Conservation (phyloP, 2,329 filamentous ascomycete genomes). For the Ceratocystiopsis minuta region DNA sequence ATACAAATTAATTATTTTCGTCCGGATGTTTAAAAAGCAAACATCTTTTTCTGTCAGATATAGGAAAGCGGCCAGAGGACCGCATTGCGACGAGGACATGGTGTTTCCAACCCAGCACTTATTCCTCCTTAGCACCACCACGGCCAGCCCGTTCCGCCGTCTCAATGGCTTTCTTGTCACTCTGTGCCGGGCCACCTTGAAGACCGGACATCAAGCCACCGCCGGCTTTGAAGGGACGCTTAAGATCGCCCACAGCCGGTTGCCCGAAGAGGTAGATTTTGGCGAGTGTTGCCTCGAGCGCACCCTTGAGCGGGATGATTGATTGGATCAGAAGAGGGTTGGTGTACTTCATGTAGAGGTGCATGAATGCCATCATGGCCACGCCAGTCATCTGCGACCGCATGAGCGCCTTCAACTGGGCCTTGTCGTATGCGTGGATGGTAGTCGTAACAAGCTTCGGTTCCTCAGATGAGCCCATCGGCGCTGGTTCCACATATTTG, state of each 20-base stretch:
- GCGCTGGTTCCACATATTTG: constrained; percentile 93
- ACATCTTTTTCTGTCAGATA: too few relatives aligned
- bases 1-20: too few relatives aligned
- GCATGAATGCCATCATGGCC: constrained; percentile 97
- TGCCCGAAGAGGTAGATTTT: constrained; percentile 89
- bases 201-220: constrained; percentile 70
- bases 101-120: constrained; percentile 12
- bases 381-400: constrained; percentile 90
- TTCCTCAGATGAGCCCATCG: constrained; percentile 86
- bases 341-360: constrained; percentile 98
- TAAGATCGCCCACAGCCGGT: constrained; percentile 74
- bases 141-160: constrained; percentile 57
- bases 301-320: constrained; percentile 93
- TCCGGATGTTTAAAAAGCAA: too few relatives aligned
- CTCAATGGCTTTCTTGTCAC: constrained; percentile 80
- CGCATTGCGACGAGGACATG: too few relatives aligned
- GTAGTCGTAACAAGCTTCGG: constrained; percentile 94
- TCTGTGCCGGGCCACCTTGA: constrained; percentile 59
- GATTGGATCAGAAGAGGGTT: constrained; percentile 97
- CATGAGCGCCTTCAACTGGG: constrained; percentile 69
- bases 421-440: constrained; percentile 81
- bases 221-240: constrained; percentile 82
- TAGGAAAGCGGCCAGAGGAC: too few relatives aligned
- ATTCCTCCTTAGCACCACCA: constrained; percentile 57
- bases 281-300: constrained; percentile 84